Conservation (phyloP, 768 basidiomycete species). For the Tulasnella sp. region DNA sequence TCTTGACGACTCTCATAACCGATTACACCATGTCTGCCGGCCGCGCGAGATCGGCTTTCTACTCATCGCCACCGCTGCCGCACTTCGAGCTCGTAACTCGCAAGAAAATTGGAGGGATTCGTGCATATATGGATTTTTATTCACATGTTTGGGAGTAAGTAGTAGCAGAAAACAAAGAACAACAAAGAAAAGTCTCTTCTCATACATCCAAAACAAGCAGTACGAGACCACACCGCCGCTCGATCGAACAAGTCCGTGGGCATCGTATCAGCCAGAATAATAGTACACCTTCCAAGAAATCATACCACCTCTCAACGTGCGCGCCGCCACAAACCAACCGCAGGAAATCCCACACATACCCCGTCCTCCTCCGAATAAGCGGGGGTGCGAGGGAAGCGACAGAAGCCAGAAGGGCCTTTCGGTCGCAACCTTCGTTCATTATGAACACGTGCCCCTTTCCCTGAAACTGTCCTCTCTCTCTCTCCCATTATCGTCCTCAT, state of each 20-base stretch:
- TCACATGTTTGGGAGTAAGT: slow-evolving; percentile 7
- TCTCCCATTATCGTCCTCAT: slow-evolving; percentile 6
- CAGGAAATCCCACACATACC: not conserved
- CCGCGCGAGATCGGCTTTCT: too few species aligned
- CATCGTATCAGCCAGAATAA: not conserved
- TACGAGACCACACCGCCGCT: not conserved
- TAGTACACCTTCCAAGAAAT: not conserved
- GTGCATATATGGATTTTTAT: slow-evolving; percentile 7
- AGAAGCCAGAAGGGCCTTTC: not conserved
- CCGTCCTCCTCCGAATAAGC: not conserved
- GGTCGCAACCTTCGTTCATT: slow-evolving; percentile 2
- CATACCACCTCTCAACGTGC: not conserved
- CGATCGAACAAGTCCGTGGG: slow-evolving; percentile 1
- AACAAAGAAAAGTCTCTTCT: not conserved
- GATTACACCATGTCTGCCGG: not conserved
- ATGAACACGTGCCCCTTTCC: slow-evolving; percentile 6
- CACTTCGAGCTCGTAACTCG: too few species aligned
- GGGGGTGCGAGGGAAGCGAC: not conserved
- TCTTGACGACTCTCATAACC: not conserved
- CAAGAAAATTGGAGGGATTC: not conserved
- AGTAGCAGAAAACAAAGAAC: not conserved
- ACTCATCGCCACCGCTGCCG: not conserved
- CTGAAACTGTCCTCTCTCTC: not conserved
- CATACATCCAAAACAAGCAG: not conserved
- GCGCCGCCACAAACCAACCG: not conserved